Evolutionary conservation across 139 green algal species (phyloP).

Genomic region (Chlorella sp.): DNA sequence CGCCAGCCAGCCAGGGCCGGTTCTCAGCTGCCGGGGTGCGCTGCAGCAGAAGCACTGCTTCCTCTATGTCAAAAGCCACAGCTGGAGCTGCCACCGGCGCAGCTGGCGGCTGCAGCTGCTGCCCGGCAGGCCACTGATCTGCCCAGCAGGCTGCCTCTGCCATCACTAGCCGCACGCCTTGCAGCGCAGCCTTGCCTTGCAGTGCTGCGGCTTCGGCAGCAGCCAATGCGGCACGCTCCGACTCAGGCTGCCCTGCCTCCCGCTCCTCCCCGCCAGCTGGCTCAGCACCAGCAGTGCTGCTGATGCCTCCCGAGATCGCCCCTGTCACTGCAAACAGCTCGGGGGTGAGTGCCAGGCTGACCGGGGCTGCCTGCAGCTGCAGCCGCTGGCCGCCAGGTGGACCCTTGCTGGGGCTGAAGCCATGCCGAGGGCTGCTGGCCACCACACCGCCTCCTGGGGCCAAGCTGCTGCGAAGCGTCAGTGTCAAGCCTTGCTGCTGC

Average conservation of each 20-base stretch:
- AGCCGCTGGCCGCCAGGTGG: background rate
- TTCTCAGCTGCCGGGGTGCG: constrained; percentile 4
- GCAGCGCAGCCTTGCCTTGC: constrained; percentile 13
- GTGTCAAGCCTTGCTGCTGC: background rate
- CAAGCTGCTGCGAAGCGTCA: background rate
- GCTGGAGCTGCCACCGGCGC: background rate
- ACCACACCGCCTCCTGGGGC: background rate
- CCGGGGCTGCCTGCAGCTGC: constrained; percentile 9
- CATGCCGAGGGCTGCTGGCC: background rate
- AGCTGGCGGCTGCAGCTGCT: background rate
- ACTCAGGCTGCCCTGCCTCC: no score
- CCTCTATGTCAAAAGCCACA: constrained; percentile 9
- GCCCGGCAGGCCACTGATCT: background rate
- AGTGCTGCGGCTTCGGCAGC: background rate
- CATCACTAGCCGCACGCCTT: background rate
- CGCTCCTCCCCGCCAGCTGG: background rate
- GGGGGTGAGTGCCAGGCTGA: background rate
- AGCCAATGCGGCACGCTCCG: background rate
- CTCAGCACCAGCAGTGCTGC: background rate
- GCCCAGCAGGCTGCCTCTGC: background rate
- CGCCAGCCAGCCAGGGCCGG: constrained; percentile 28
- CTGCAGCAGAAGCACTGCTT: constrained; percentile 42
- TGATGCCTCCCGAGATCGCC: background rate
- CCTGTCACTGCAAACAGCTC: background rate
- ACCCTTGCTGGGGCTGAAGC: background rate